phyloP scores from a whole-genome alignment of 1,139 yeast species.

The Debaryomyces fabryi region DNA sequence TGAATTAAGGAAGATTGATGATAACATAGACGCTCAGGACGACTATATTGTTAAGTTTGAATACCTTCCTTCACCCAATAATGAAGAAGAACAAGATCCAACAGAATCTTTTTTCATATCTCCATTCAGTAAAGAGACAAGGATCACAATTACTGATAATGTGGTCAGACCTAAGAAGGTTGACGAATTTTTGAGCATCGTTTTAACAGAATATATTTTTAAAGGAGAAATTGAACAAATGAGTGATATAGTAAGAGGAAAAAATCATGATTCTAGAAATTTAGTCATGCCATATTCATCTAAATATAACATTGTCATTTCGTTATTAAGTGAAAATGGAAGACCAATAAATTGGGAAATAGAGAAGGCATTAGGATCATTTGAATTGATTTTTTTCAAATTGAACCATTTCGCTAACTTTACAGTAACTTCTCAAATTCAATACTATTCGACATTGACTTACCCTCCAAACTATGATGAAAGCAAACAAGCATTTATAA shows the following conservation, averaged over 20 bases:
- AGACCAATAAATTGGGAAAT: slow-evolving; percentile 44
- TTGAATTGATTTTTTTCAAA: slow-evolving; percentile 30
- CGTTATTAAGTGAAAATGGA: slow-evolving; percentile 50
- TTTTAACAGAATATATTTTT: slow-evolving; percentile 42
- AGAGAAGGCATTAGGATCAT: slow-evolving; percentile 26
- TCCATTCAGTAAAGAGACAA: slow-evolving; percentile 36
- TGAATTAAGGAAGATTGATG: slow-evolving; percentile 24
- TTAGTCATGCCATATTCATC: slow-evolving; percentile 61
- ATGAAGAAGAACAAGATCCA: slow-evolving; percentile 16
- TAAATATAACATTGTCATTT: slow-evolving; percentile 66
- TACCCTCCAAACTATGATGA: slow-evolving; percentile 29
- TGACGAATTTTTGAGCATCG: slow-evolving; percentile 34
- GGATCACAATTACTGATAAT: slow-evolving; percentile 29
- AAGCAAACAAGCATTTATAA: slow-evolving; percentile 31
- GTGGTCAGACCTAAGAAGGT: slow-evolving; percentile 32
- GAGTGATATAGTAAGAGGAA: slow-evolving; percentile 18
- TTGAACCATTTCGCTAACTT: slow-evolving; percentile 63
- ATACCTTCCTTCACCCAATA: slow-evolving; percentile 11
- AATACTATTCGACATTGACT: slow-evolving; percentile 59
- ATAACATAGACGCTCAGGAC: slow-evolving; percentile 12
- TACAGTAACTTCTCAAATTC: slow-evolving; percentile 77
- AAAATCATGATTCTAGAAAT: slow-evolving; percentile 24
- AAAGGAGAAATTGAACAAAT: slow-evolving; percentile 35
- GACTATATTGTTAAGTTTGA: slow-evolving; percentile 31
- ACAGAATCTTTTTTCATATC: slow-evolving; percentile 32